Base-by-base conservation (phyloP, 495 filamentous ascomycete genomes). In the Chaetomium tenue region DNA sequence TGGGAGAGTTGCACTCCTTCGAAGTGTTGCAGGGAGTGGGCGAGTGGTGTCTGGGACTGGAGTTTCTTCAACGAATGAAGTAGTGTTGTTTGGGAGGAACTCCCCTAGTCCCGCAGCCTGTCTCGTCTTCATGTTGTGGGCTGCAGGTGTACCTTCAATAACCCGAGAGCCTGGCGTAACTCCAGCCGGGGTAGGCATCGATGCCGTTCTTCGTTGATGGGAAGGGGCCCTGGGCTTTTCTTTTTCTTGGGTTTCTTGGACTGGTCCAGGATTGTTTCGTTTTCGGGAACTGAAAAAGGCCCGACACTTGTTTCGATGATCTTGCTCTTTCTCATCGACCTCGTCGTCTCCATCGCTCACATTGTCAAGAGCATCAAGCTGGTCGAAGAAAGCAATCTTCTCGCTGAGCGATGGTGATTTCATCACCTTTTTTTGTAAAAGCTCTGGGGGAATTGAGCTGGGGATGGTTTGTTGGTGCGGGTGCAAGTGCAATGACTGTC, bases 371-470 rank as follows among this genome's bases (percentile, higher is more conserved):
- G 67, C 66, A 42, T 74, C 68, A n/a, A 75, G 44, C 18, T 54
- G 50, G 9, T 67, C 57, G 26, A 75, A 75, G 50, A 74, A 74
- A 11, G 69, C 64, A 18, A 61, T 22, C 50, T 76, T 76, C 40
- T 73, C 72, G 11, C 58, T 23, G 13, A 73, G 52, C 12, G 69
- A 52, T 16, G 42, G 63, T 13, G 60, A 61, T 18, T 44, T 55
- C 72, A 74, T 72, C 8, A 60, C 25, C 30, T 44, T 30, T 39
- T 37, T 39, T 12, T 25, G 3, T 39, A 16, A 26, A 51, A 20
- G 20, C 16, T 12, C 20, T 11, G 16, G 23, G 20, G 25, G 53
- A n/a, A 58, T 0, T 42, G 51, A 60, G 46, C 48, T 33, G 8
- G 57, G 23, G 42, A 47, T 55, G 33, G 23, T 42, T 13, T 58